A percentile compares a stretch with the other conserved stretches of the same genome.
phyloP scores from a whole-genome alignment of 768 basidiomycete genomes.

The Hygrophoropsis aurantiaca region DNA sequence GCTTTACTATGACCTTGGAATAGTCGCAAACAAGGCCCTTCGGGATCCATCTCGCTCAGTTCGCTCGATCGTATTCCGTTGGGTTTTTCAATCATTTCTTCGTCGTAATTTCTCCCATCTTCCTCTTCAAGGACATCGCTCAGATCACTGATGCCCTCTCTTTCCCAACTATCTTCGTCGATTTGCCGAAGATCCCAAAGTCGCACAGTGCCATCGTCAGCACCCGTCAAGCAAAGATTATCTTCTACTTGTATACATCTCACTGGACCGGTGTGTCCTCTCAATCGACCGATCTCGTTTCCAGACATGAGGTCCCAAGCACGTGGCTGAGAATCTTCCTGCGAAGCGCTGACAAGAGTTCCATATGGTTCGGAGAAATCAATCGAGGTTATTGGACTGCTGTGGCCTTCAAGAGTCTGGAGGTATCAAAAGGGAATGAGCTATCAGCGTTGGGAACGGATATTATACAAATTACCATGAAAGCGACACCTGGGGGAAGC shows the following conservation, averaged over 20 bases:
- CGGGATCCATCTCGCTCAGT: slow-evolving; percentile 41
- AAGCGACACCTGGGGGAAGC: slow-evolving; percentile 89
- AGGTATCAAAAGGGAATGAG: slow-evolving; percentile 11
- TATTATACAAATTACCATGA: slow-evolving; percentile 67
- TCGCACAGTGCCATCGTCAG: slow-evolving; percentile 79
- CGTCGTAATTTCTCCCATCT: slow-evolving; percentile 35
- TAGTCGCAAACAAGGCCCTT: slow-evolving; percentile 56
- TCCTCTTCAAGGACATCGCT: slow-evolving; percentile 68
- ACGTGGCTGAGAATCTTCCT: slow-evolving; percentile 81
- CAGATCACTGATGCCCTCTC: slow-evolving; percentile 56
- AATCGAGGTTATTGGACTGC: slow-evolving; percentile 79
- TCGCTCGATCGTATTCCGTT: slow-evolving; percentile 42
- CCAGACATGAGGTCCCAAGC: slow-evolving; percentile 96
- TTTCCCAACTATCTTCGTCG: slow-evolving; percentile 67
- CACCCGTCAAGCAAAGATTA: slow-evolving; percentile 86
- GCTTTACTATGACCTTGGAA: slow-evolving; percentile 92
- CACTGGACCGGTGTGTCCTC: slow-evolving; percentile 79
- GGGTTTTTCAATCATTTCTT: slow-evolving; percentile 37
- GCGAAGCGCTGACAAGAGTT: slow-evolving; percentile 83
- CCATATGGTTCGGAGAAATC: slow-evolving; percentile 98
- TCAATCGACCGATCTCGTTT: slow-evolving; percentile 78
- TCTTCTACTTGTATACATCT: slow-evolving; percentile 95
- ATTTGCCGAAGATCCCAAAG: slow-evolving; percentile 91
- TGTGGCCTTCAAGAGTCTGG: slow-evolving; percentile 81
- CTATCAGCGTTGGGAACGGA: not conserved